Evolutionary conservation across 495 filamentous ascomycete species (phyloP).

Genomic region (Xylaria cubensis): DNA sequence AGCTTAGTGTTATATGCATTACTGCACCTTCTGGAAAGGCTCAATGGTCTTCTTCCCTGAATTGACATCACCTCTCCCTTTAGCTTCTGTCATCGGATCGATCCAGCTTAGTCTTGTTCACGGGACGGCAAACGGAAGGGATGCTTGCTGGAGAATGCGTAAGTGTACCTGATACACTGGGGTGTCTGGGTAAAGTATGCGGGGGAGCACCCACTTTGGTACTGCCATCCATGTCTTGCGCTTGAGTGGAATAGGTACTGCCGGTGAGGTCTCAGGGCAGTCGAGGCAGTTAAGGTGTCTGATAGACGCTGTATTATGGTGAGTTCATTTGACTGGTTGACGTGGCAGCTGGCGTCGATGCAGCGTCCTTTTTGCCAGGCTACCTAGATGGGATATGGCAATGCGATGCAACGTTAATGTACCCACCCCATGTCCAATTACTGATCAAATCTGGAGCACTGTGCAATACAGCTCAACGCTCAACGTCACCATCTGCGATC

Average conservation of each 20-base stretch:
- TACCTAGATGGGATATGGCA: background rate
- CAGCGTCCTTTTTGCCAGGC: too few species aligned
- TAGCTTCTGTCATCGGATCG: background rate
- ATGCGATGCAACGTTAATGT: conserved; percentile 7
- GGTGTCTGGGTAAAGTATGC: background rate
- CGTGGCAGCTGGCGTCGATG: background rate
- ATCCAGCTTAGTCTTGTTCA: background rate
- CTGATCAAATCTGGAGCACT: background rate
- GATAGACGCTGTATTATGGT: background rate
- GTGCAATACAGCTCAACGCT: background rate
- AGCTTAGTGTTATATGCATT: background rate
- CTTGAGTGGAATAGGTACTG: background rate
- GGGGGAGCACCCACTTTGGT: conserved; percentile 9
- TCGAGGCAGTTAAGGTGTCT: background rate
- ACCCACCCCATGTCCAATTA: background rate
- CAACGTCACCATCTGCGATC: background rate
- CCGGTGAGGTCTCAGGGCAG: background rate
- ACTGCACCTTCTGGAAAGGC: background rate
- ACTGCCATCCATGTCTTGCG: background rate
- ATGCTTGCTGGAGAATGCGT: conserved; percentile 7
- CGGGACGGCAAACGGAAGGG: conserved; percentile 5
- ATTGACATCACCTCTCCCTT: background rate
- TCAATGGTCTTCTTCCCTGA: background rate
- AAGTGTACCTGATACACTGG: background rate
- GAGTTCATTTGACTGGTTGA: background rate